Percentiles rank a stretch among this genome's conserved stretches.
These are phyloP conservation scores for barrel medic (Medicago truncatula) DNA, from an alignment of 306 rosid genomes.

Conservation along the genomic window DNA sequence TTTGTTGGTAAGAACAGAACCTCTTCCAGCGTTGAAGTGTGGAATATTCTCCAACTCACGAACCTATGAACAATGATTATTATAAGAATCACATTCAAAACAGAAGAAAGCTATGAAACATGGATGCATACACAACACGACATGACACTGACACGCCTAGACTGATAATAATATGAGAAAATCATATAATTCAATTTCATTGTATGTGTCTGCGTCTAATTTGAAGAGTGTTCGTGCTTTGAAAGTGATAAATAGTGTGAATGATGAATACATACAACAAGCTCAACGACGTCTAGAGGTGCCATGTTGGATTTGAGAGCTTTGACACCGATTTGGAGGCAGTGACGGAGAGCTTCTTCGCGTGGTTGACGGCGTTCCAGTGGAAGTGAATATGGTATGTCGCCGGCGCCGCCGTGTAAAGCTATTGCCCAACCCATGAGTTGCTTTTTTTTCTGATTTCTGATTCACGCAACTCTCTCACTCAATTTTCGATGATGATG, in stretches of 20 bases:
- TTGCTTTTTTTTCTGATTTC: too few species aligned
- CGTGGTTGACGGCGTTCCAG: constrained; percentile 73
- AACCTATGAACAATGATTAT: constrained; percentile 49
- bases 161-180: too few species aligned
- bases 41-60: constrained; percentile 81
- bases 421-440: constrained; percentile 92
- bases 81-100: not conserved
- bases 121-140: too few species aligned
- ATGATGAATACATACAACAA: constrained; percentile 33
- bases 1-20: constrained; percentile 67
- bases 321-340: constrained; percentile 74
- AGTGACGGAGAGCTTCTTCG: constrained; percentile 76
- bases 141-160: too few species aligned
- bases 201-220: too few species aligned
- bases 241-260: not conserved
- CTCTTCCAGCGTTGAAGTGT: constrained; percentile 77
- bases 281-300: constrained; percentile 70
- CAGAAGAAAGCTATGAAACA: not conserved
- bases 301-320: constrained; percentile 65
- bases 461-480: too few species aligned
- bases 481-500: not conserved
- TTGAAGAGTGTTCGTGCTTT: too few species aligned
- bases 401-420: constrained; percentile 96
- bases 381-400: constrained; percentile 66
- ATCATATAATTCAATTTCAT: too few species aligned